These are phyloP conservation scores for Medicago truncatula DNA, from an alignment of 306 rosid species.

Conservation along the genomic window DNA sequence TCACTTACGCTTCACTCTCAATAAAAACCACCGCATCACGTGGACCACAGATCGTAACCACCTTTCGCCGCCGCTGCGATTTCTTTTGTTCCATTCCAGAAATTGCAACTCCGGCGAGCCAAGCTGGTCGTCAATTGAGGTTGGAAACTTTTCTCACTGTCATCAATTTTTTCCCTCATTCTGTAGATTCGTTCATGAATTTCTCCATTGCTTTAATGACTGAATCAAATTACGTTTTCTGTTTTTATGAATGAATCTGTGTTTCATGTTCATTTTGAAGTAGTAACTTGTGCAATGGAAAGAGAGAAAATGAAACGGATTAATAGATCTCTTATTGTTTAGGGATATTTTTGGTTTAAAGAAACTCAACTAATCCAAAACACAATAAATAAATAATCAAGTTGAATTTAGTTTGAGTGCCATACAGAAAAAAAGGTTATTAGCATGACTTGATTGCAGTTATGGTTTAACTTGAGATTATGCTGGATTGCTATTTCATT, in stretches of 20 bases:
- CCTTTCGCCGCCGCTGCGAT: conserved; percentile 9
- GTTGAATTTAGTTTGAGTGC: conserved; percentile 8
- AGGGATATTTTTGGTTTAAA: no score
- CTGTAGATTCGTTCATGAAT: conserved; percentile 1
- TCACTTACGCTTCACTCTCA: conserved; percentile 28
- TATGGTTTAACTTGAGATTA: conserved; percentile 12
- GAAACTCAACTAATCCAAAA: no score
- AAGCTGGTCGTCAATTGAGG: neutral
- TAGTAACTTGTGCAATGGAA: neutral
- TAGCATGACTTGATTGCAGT: neutral
- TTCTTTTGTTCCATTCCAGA: conserved; percentile 1
- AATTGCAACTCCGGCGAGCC: conserved; percentile 26
- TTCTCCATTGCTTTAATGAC: neutral
- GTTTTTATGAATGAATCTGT: neutral
- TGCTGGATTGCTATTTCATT: neutral
- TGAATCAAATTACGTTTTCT: neutral
- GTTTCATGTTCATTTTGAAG: neutral
- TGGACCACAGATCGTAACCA: conserved; percentile 10
- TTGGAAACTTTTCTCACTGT: neutral
- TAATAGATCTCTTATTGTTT: neutral
- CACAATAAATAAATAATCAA: neutral
- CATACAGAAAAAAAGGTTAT: no score
- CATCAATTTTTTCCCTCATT: neutral
- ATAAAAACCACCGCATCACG: conserved; percentile 35
- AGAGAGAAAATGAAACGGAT: neutral